Conservation (phyloP, 257 asterid species). For the Cynanchum wilfordii region DNA sequence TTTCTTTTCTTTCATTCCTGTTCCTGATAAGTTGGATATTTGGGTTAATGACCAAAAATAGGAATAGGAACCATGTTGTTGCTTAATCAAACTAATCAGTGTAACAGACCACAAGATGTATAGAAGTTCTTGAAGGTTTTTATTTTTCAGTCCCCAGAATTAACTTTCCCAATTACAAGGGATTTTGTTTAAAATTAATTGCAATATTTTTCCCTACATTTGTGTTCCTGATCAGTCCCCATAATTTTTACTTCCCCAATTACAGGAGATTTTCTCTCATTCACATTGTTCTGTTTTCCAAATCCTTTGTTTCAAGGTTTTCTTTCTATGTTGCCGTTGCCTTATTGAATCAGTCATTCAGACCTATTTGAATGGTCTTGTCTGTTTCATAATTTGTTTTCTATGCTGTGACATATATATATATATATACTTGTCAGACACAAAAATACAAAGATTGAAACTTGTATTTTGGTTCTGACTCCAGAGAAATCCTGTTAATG, state of each 20-base stretch:
- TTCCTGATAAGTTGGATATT: neutral
- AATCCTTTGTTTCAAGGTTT: neutral
- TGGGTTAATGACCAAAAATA: neutral
- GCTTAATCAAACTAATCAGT: neutral
- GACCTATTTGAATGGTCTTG: neutral
- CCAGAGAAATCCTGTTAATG: neutral
- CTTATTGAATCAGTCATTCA: neutral
- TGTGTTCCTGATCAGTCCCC: neutral
- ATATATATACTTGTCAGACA: too few species aligned
- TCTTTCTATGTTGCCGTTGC: neutral
- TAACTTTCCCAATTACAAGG: too few species aligned
- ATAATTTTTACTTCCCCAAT: neutral
- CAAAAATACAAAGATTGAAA: neutral
- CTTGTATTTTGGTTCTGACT: neutral
- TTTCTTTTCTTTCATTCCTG: neutral
- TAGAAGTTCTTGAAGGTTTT: too few species aligned
- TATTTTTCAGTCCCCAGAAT: too few species aligned
- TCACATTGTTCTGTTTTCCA: neutral
- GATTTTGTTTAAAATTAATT: too few species aligned
- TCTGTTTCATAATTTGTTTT: neutral
- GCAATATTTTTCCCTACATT: too few species aligned
- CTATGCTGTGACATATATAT: neutral
- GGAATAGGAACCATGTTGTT: neutral
- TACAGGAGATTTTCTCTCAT: neutral
- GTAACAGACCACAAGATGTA: neutral